These are phyloP conservation scores for Fusarium sp. DNA, from an alignment of 2,329 filamentous ascomycete genomes.

Conservation along the genomic window DNA sequence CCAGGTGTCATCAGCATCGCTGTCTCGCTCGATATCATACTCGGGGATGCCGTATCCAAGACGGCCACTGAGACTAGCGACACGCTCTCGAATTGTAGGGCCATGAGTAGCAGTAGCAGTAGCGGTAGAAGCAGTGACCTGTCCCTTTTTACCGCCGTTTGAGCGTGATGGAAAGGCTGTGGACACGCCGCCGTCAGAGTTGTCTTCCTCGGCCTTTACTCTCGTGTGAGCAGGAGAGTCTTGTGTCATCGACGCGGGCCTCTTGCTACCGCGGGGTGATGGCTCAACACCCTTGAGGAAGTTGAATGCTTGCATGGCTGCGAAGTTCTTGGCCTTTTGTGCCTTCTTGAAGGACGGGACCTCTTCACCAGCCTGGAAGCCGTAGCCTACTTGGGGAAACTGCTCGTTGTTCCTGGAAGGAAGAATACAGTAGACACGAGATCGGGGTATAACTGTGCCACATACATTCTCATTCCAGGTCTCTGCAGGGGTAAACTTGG, in stretches of 20 bases:
- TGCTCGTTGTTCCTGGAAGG: conserved; percentile 30
- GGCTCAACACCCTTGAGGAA: conserved; percentile 9
- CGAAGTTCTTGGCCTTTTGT: conserved; percentile 68
- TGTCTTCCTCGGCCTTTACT: conserved; percentile 34
- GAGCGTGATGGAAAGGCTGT: background rate
- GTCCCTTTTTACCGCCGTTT: background rate
- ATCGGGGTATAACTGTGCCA: conserved; percentile 42
- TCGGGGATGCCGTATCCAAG: conserved; percentile 54
- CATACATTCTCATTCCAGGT: conserved; percentile 34
- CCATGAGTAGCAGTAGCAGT: background rate
- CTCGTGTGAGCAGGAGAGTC: conserved; percentile 22
- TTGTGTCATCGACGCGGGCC: conserved; percentile 12
- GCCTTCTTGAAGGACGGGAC: conserved; percentile 61
- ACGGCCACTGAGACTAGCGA: conserved; percentile 52
- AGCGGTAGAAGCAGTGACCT: background rate
- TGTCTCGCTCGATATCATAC: conserved; percentile 52
- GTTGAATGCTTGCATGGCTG: conserved; percentile 61
- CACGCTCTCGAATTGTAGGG: conserved; percentile 44
- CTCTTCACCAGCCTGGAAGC: conserved; percentile 47
- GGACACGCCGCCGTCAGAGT: conserved; percentile 23
- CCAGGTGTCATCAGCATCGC: conserved; percentile 51
- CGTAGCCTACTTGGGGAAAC: conserved; percentile 55
- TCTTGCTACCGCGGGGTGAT: conserved; percentile 20
- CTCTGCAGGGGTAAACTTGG: conserved; percentile 19
- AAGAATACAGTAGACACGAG: conserved; percentile 48